Evolutionary conservation across 2,329 filamentous ascomycete species (phyloP), one percentile per base, ranked within the genome.

Genomic region (Aspergillus awamori): DNA sequence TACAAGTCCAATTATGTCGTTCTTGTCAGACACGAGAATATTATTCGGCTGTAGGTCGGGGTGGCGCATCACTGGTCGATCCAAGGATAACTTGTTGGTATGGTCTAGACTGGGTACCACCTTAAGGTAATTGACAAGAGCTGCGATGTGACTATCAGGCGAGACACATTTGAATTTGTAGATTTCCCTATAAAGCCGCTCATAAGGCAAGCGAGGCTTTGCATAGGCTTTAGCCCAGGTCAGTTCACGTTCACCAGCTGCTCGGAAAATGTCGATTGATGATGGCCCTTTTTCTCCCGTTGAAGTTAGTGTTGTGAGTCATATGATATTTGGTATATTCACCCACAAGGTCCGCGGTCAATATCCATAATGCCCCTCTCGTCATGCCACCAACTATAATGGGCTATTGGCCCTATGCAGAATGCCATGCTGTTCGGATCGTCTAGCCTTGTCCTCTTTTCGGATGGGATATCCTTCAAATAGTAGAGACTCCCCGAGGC

Each of bases 1-100:
- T 38, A 81, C 78, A 1, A 81, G 61, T 30, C 74, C 62, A 28
- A 67, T 67, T 22, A 80, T 74, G 7, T 73, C 70, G 52, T 70
- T 66, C 30, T 72, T 59, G 5, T 73, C 57, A 22, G 63, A 66
- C 2, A 74, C 63, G 28, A 75, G 71, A 10, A 74, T 69, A 54
- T 75, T 75, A 43, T 67, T 69, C 7, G 70, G 74, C 58, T 62
- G 63, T 47, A 72, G 63, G 61, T 72, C 69, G 7, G 70, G 70
- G 51, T 72, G 67, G 8, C 69, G 64, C 4, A 72, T 49, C 30
- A 63, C 62, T 5, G 69, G 69, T 33, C 51, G 30, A 36, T 65
- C 49, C 0, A 68, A 53, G 24, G 36, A 28, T 24, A 53, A 53
- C 13, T 58, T 47, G 4, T 58, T 47, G 4, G 11, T 6, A 56